Evolutionary conservation across 306 rosid species (phyloP), one percentile per base, ranked within the genome.

Genomic region (Lupinus albus): DNA sequence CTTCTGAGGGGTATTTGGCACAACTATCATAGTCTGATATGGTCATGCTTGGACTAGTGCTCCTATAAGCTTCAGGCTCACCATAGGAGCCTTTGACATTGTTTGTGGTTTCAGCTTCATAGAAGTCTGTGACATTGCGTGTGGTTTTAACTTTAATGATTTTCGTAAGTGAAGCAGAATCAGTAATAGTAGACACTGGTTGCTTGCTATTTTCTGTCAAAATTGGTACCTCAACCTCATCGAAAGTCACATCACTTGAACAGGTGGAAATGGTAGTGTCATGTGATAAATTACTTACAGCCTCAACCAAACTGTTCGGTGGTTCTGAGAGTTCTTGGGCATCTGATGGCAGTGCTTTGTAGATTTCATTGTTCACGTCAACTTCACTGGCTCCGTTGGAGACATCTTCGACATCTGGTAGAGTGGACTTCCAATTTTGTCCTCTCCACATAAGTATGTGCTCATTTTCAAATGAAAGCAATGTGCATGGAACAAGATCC

Each of bases 401-500:
- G 68, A 68, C 77, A 72, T 47, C 78, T 58, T 42, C 62, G 2
- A 14, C 76, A 78, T 61, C 75, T n/a, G 79, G 79, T 21, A 88
- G 50, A 57, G 88, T 62, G 4, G 91, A 82, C 78, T 76, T 82
- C 96, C 99, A 88, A 64, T 88, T 79, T 47, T 21, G 77, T 52
- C 99, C 96, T 76, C 95, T 88, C 96, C 99, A 93, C 71, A 90
- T 76, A 61, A 93, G 97, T 78, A 90, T 79, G 84, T 86, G 90
- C 80, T 93, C 97, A 17, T 78, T 68, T 60, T 86, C 92, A 70
- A 88, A 93, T 0, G 99, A 93, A 50, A 93, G 61, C 62, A 90
- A 81, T 13, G 87, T 88, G 69, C 99, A 93, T 11, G 99, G 99
- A 71, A 93, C 96, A 73, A 90, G 99, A 81, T 90, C 99, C 99